phyloP scores from a whole-genome alignment of 371 early-diverging fungal genomes.

The Rhizopus stolonifer region DNA sequence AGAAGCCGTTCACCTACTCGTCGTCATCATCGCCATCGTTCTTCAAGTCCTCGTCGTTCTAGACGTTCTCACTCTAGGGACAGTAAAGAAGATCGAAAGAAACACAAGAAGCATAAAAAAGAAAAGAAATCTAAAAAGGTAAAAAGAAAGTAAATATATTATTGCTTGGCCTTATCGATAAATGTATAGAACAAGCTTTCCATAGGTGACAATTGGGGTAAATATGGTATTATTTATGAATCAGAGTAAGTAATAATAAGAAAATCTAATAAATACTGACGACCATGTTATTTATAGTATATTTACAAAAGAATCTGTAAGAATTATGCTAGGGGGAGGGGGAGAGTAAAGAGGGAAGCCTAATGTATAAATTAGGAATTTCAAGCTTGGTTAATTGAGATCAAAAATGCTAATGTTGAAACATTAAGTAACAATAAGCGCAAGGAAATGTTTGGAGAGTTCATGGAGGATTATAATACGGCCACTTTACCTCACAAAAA shows the following conservation, averaged over 20 bases:
- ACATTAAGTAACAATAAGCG: conserved; percentile 51
- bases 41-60: background rate
- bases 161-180: conserved; percentile 2
- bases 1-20: conserved; percentile 3
- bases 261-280: background rate
- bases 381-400: conserved; percentile 74
- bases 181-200: conserved; percentile 34
- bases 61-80: conserved; percentile 1
- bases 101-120: conserved; percentile 42
- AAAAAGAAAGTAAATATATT: background rate
- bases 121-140: conserved; percentile 37
- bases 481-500: conserved; percentile 73
- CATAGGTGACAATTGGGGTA: conserved; percentile 49
- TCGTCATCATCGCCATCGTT: conserved; percentile 4
- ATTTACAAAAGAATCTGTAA: conserved; percentile 57
- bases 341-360: background rate
- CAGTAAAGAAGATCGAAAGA: background rate
- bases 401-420: conserved; percentile 63
- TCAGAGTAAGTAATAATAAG: conserved; percentile 36
- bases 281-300: conserved; percentile 30
- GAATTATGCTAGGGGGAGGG: conserved; percentile 3
- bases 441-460: conserved; percentile 66
- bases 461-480: conserved; percentile 80
- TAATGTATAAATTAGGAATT: conserved; percentile 53
- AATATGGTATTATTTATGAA: conserved; percentile 61